phyloP scores from a whole-genome alignment of 768 basidiomycete genomes.

The Hemileccinum rubropunctum region DNA sequence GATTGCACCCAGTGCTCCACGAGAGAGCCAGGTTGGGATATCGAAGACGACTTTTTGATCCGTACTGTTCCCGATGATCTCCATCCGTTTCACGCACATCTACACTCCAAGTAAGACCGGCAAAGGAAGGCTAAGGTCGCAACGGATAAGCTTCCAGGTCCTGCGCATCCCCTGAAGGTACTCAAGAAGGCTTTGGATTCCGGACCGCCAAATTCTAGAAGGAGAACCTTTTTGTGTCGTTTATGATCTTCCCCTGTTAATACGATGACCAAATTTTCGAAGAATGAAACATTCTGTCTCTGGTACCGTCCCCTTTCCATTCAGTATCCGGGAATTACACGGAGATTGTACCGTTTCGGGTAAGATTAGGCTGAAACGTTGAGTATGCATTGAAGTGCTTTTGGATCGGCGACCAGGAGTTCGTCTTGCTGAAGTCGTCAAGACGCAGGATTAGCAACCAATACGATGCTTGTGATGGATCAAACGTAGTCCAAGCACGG shows the following conservation, averaged over 20 bases:
- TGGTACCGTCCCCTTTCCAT: no score
- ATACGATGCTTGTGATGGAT: background rate
- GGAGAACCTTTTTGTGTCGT: slow-evolving; percentile 52
- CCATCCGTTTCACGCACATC: slow-evolving; percentile 25
- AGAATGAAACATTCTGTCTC: no score
- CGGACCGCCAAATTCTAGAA: slow-evolving; percentile 52
- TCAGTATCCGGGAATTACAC: slow-evolving; percentile 12
- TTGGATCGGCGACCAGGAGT: slow-evolving; percentile 47
- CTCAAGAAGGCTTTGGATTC: slow-evolving; percentile 50
- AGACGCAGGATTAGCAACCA: slow-evolving; percentile 5
- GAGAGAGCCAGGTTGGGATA: slow-evolving; percentile 34
- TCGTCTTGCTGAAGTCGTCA: slow-evolving; percentile 37
- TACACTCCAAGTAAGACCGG: background rate
- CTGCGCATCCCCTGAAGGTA: slow-evolving; percentile 42
- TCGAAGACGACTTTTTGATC: slow-evolving; percentile 20
- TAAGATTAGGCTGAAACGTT: slow-evolving; percentile 39
- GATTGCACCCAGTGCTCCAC: slow-evolving; percentile 49
- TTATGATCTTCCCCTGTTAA: slow-evolving; percentile 42
- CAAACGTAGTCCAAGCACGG: slow-evolving; percentile 9
- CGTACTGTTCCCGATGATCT: slow-evolving; percentile 8
- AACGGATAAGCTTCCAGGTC: slow-evolving; percentile 14
- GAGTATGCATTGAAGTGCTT: slow-evolving; percentile 40
- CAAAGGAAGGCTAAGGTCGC: background rate
- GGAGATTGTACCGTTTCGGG: slow-evolving; percentile 32
- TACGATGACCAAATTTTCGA: no score